phyloP scores from a whole-genome alignment of 805 yeast species.

The Tetrapisispora pingtungensis region DNA sequence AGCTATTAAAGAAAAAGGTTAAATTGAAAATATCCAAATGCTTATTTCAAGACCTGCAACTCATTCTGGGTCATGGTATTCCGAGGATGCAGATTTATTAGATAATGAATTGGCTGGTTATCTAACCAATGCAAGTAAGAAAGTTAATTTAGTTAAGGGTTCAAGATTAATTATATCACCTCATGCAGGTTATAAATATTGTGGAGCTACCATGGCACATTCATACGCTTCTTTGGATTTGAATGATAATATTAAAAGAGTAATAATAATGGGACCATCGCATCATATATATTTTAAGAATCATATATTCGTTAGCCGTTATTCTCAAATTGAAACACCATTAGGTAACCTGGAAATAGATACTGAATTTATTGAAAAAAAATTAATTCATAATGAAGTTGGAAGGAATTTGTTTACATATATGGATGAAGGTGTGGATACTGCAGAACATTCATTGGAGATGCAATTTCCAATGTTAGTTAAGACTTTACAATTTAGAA shows the following conservation, averaged over 20 bases:
- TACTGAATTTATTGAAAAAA: slow-evolving; percentile 28
- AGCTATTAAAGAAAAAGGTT: too few species aligned
- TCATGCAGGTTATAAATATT: slow-evolving; percentile 87
- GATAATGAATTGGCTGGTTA: slow-evolving; percentile 41
- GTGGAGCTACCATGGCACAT: slow-evolving; percentile 69
- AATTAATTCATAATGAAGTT: slow-evolving; percentile 24
- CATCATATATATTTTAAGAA: slow-evolving; percentile 77
- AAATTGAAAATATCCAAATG: too few species aligned
- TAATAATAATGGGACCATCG: slow-evolving; percentile 85
- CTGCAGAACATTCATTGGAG: slow-evolving; percentile 86
- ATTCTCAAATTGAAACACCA: slow-evolving; percentile 63
- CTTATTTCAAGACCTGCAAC: slow-evolving; percentile 48
- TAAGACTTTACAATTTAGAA: slow-evolving; percentile 45
- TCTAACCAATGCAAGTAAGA: slow-evolving; percentile 22
- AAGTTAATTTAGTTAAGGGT: not conserved
- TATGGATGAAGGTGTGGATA: slow-evolving; percentile 56
- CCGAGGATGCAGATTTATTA: slow-evolving; percentile 36
- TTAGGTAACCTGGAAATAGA: slow-evolving; percentile 70
- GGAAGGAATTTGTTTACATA: slow-evolving; percentile 33
- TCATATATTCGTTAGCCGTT: slow-evolving; percentile 44
- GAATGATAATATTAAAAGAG: slow-evolving; percentile 34
- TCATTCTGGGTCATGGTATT: slow-evolving; percentile 91
- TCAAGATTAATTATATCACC: slow-evolving; percentile 20
- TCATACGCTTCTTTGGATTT: slow-evolving; percentile 67
- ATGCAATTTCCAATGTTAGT: slow-evolving; percentile 69